phyloP scores from a whole-genome alignment of 208 protist genomes.

The Wallacemonas rigidus region DNA sequence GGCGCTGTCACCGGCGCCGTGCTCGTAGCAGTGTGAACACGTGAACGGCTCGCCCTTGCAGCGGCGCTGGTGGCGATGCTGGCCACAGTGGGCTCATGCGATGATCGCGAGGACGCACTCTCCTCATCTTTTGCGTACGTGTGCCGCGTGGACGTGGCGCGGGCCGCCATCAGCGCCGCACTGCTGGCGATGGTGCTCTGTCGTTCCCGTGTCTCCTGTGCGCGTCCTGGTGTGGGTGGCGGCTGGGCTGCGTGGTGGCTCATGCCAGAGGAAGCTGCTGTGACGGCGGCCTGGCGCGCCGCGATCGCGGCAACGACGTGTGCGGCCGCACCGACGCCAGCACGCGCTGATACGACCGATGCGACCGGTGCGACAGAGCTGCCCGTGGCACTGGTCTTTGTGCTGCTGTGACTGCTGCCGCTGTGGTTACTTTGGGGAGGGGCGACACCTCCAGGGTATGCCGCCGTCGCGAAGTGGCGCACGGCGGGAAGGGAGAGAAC shows the following conservation, averaged over 20 bases:
- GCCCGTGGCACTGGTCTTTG: too few species aligned
- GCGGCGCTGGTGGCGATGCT: not conserved
- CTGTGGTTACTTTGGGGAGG: not conserved
- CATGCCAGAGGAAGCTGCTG: not conserved
- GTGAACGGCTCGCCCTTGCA: not conserved
- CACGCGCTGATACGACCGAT: too few species aligned
- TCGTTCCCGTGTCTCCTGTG: too few species aligned
- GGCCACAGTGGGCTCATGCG: not conserved
- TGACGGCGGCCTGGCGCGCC: conserved; percentile 1
- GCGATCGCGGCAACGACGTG: conserved; percentile 6
- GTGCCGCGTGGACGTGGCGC: too few species aligned
- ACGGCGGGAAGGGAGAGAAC: not conserved
- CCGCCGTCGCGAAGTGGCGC: conserved; percentile 5
- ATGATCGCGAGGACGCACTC: too few species aligned
- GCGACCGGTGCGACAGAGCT: too few species aligned
- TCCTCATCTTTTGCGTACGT: too few species aligned
- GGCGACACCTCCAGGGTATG: not conserved
- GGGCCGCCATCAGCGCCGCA: too few species aligned
- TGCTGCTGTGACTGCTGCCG: too few species aligned
- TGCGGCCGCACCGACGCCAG: not conserved
- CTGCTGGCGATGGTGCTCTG: too few species aligned
- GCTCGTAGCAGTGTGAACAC: not conserved
- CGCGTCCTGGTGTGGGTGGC: too few species aligned
- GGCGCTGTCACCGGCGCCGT: not conserved
- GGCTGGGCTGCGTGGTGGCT: too few species aligned